Evolutionary conservation across 2,329 filamentous ascomycete species (phyloP), one percentile per base, ranked within the genome.

Genomic region (Xylariaceae sp.): DNA sequence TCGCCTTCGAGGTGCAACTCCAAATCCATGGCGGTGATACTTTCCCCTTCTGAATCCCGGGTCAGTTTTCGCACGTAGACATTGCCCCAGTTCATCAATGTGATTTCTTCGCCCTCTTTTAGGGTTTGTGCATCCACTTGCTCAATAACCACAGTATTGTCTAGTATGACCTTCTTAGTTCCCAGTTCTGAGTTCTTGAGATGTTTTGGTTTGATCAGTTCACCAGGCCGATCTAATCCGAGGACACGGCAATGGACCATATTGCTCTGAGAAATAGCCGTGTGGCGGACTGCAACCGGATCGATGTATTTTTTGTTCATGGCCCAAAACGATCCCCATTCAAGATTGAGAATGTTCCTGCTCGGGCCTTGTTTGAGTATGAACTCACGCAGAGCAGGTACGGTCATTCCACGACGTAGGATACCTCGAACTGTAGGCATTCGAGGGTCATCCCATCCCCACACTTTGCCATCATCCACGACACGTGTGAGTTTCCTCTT

Each of bases 11-110:
- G 81, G 70, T 96, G 87, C 13, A 96, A 83, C 71, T 95, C 89
- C 42, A 95, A 76, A 53, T 87, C 86, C 31, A 95, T 78, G 28
- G 74, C 75, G 14, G 83, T 86, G 61, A 48, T 34, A 7, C 95
- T 83, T 42, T 80, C 74, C 51, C 74, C 75, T 14, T 71, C 69
- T 31, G 74, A 71, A 38, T 75, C 71, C 16, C 73, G 73, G 45
- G 80, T 76, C 57, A 89, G 83, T 52, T 83, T 82, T 51, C 84
- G 82, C 31, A 92, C 87, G 59, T 90, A 83, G 19, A 88, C 89
- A 65, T 94, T 93, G 60, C 91, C 92, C 91, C 92, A 96, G 68
- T 87, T 87, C 91, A 96, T 96, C 33, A 96, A 79, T 0, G 91
- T 96, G 63, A 96, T 88, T 71, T 96, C 90, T 74, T 96, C 91